Conservation (phyloP, 345 rosid species). For the Hibiscus mutabilis region DNA sequence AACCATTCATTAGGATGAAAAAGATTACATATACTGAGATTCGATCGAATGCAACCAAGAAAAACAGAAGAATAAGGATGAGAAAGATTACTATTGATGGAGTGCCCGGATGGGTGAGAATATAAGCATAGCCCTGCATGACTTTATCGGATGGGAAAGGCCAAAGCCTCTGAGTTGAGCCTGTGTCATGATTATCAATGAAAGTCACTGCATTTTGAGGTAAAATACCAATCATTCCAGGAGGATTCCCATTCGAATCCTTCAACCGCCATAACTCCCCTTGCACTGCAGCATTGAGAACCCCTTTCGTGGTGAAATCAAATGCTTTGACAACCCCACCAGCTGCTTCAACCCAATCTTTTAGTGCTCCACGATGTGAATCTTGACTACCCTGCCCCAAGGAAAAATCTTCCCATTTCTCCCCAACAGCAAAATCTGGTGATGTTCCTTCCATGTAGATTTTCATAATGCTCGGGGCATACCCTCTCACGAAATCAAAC, state of each 20-base stretch:
- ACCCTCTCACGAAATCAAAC: no score
- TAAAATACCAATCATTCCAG: slow-evolving; percentile 64
- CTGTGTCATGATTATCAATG: slow-evolving; percentile 79
- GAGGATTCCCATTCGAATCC: slow-evolving; percentile 64
- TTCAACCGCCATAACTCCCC: slow-evolving; percentile 76
- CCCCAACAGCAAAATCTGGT: no score
- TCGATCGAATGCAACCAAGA: no score
- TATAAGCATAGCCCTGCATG: slow-evolving; percentile 84
- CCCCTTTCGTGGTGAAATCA: slow-evolving; percentile 85
- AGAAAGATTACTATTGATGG: slow-evolving; percentile 49
- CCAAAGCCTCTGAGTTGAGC: slow-evolving; percentile 54
- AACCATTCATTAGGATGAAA: neutral
- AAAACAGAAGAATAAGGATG: neutral
- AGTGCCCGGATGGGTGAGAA: slow-evolving; percentile 77
- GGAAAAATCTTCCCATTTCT: no score
- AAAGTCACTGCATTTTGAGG: slow-evolving; percentile 77
- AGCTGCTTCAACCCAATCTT: slow-evolving; percentile 34
- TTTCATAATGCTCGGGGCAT: neutral
- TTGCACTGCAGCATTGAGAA: slow-evolving; percentile 64
- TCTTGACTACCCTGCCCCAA: no score
- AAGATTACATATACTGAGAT: no score
- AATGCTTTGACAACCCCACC: slow-evolving; percentile 61
- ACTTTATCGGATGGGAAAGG: slow-evolving; percentile 74
- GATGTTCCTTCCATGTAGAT: no score
- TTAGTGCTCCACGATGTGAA: no score